Evolutionary conservation across 805 yeast species (phyloP).

Genomic region (Clavispora santaluciae): DNA sequence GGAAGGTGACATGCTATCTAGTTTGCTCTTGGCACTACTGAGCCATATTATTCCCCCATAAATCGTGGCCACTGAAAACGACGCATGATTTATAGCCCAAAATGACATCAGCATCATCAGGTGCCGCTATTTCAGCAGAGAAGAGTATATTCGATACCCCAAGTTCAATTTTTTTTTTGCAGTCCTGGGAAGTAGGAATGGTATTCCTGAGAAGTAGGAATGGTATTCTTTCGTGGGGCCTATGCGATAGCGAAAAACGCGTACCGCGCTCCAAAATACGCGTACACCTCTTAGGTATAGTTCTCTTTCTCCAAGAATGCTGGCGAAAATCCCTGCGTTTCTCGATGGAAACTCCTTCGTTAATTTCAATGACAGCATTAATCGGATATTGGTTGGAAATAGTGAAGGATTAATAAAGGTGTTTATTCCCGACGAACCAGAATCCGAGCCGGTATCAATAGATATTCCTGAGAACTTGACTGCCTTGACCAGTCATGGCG

Average conservation of each 20-base stretch:
- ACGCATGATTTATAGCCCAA: no score
- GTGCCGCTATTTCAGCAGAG: no score
- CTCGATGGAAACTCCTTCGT: slow-evolving; percentile 39
- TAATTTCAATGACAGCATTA: slow-evolving; percentile 17
- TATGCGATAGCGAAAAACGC: not conserved
- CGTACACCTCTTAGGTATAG: not conserved
- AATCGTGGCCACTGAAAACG: no score
- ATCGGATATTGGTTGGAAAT: slow-evolving; percentile 47
- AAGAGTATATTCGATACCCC: no score
- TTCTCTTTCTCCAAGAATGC: slow-evolving; percentile 5
- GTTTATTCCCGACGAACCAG: slow-evolving; percentile 42
- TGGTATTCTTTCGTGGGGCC: no score
- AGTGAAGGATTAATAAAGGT: slow-evolving; percentile 51
- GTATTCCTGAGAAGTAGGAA: no score
- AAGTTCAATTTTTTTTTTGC: not conserved
- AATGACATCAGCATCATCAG: no score
- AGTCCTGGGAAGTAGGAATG: not conserved
- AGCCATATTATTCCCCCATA: no score
- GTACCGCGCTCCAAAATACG: not conserved
- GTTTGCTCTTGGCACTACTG: no score
- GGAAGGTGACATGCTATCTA: no score
- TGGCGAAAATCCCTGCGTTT: slow-evolving; percentile 30
- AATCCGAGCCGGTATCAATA: slow-evolving; percentile 56
- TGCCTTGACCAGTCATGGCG: slow-evolving; percentile 26
- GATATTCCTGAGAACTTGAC: slow-evolving; percentile 48